Percentiles rank a stretch among this genome's conserved stretches.
Conservation (phyloP, 257 asterid species). For the Mentha longifolia region DNA sequence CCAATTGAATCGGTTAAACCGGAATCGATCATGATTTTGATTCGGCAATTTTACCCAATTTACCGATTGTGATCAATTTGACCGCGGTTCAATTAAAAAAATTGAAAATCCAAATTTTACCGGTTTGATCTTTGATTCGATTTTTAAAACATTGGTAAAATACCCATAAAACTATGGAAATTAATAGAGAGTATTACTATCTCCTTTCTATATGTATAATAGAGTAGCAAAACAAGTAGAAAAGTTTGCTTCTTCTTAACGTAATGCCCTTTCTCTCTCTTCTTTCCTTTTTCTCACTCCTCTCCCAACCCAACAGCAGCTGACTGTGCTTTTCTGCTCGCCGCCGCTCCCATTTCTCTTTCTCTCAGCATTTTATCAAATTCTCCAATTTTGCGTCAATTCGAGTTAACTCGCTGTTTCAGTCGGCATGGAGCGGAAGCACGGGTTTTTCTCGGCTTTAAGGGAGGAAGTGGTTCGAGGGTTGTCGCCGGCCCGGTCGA, state of each 20-base stretch:
- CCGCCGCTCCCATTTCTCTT: conserved; percentile 14
- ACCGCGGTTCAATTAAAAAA: too few species aligned
- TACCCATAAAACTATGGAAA: too few species aligned
- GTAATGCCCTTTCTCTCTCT: conserved; percentile 39
- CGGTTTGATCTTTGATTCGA: too few species aligned
- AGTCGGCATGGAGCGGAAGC: conserved; percentile 50
- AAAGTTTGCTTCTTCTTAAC: conserved; percentile 32
- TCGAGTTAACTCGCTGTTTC: neutral
- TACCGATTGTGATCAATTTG: too few species aligned
- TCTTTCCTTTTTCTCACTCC: conserved; percentile 23
- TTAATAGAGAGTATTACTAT: too few species aligned
- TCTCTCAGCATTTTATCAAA: neutral
- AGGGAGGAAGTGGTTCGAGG: conserved; percentile 59
- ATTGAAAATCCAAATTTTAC: too few species aligned
- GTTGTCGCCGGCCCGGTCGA: conserved; percentile 53
- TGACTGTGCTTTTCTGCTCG: conserved; percentile 25
- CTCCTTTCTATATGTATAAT: too few species aligned
- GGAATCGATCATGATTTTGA: too few species aligned
- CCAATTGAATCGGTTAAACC: too few species aligned
- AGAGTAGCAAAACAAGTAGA: too few species aligned
- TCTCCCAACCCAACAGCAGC: conserved; percentile 25
- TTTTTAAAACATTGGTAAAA: too few species aligned
- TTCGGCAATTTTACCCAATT: too few species aligned
- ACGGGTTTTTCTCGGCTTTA: conserved; percentile 55
- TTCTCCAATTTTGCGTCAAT: neutral